phyloP scores from a whole-genome alignment of 2,329 filamentous ascomycete species.

The Ophiostoma himal-ulmi region DNA sequence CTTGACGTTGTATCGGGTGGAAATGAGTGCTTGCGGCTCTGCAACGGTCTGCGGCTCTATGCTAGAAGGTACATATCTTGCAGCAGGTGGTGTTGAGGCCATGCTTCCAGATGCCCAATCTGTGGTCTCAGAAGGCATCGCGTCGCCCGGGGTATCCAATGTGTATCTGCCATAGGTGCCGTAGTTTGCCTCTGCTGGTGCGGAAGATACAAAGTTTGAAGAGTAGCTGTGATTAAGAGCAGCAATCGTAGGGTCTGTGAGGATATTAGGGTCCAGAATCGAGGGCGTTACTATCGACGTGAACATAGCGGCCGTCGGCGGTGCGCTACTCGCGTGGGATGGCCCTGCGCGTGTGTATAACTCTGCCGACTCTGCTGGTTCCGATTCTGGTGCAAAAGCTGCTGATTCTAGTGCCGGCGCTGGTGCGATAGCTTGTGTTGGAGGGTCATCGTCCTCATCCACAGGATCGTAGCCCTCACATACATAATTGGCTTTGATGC shows the following conservation, averaged over 20 bases:
- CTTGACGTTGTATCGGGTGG: not conserved
- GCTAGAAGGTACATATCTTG: not conserved
- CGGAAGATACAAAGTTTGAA: not conserved
- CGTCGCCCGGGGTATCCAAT: not conserved
- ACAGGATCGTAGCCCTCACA: not conserved
- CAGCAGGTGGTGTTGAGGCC: not conserved
- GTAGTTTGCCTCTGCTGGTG: not conserved
- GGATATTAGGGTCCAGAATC: not conserved
- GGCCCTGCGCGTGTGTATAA: not conserved
- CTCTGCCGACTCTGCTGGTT: no score
- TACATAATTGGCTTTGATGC: constrained; percentile 25
- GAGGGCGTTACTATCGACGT: not conserved
- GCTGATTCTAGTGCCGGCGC: not conserved
- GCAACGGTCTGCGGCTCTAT: not conserved
- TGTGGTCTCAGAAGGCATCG: not conserved
- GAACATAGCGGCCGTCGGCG: not conserved
- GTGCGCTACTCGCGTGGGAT: not conserved
- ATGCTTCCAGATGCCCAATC: not conserved
- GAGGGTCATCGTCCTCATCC: not conserved
- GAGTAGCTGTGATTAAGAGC: not conserved
- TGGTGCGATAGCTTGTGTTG: not conserved
- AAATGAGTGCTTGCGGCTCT: not conserved
- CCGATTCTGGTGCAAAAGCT: not conserved
- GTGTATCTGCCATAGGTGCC: not conserved
- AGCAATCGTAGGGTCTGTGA: not conserved